Base-by-base conservation (phyloP, 2,329 filamentous ascomycete genomes). In the Pyrenophora seminiperda region DNA sequence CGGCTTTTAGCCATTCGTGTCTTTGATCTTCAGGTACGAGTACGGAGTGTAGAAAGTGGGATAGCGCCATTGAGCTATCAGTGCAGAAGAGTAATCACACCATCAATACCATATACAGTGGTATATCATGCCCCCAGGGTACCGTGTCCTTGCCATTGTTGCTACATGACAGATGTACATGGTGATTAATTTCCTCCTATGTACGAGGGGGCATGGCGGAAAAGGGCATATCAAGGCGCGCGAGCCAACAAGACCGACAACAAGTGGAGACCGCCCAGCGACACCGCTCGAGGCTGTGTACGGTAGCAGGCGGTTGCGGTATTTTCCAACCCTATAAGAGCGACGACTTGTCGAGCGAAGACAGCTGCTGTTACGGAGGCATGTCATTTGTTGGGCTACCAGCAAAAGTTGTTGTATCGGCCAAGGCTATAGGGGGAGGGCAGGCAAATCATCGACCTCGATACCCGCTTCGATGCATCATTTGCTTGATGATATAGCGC, bases 261-360 rank as follows among this genome's bases (percentile, higher is more conserved):
- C 48, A 32, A 30, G 42, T 47, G 41, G 41, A 41, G 47, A 34
- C 37, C 34, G 39, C 27, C 34, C 47, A 49, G 40, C 27, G n/a
- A 31, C 20, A 33, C 22, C 20, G 47, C 37, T 46, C 29, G 27
- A 52, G 58, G 59, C 58, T 50, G 50, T 49, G 57, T 40, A 48
- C 47, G 53, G 41, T 44, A 45, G 36, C 38, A 45, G 41, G 22
- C 30, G 30, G 11, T 15, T 32, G 48, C 30, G 43, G 44, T 17
- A 27, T 20, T 27, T 37, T 10, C 14, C 18, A 22, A 32, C 14
- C 34, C 15, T 33, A 29, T 14, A 46, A 31, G 36, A 32, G 32
- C 40, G 47, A 32, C 47, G 41, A 50, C 41, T 48, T 40, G 40
- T 34, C 44, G 17, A 41, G 46, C 33, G 37, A 47, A 27, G 24